Base-by-base conservation (phyloP, 768 basidiomycete species). In the Hydnomerulius pinastri region DNA sequence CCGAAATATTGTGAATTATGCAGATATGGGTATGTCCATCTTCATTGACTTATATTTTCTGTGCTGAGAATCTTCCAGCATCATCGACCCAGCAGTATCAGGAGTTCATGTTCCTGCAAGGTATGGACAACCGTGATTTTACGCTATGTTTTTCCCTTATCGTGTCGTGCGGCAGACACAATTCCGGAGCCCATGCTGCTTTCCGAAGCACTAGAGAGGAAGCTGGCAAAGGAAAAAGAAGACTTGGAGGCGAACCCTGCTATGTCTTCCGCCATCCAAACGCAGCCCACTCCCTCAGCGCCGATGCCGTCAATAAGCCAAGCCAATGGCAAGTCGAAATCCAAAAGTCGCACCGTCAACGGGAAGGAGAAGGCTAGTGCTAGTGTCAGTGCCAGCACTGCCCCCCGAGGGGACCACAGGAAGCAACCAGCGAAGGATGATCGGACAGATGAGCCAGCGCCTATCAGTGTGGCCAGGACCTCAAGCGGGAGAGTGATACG, bases 81-180 rank as follows among this genome's bases (percentile, higher is more conserved):
- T 71, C 72, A 30, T 78, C 84, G 6, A 78, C 80, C 3, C 74
- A 77, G 46, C 79, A 81, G 58, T 82, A 82, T 55, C 80, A 82
- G 62, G 84, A 87, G 59, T 85, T 87, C 56, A 80, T 78, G 76
- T 87, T 88, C 56, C 78, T 90, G n/a, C 70, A 74, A 69, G 87
- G 87, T 84, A 56, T 42, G 66, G 24, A 8, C n/a, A 32, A 39
- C 8, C 11, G 18, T 27, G 2, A 10, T 43, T 30, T 13, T 47
- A 11, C 35, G n/a, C 30, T 27, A 23, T 3, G 25, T 11, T 13
- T 23, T 25, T 38, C 8, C 37, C 37, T 27, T 49, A 27, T 65
- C 45, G 35, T 51, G 4, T 45, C 38, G 27, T 25, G 15, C 15
- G 40, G 28, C 58, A 90, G 88, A 87, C 53, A 85, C 81, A 9